Percentiles rank a stretch among this genome's conserved stretches.
Evolutionary conservation across 2,329 filamentous ascomycete genomes (phyloP).

Genomic region (Lecanicillium sp.): DNA sequence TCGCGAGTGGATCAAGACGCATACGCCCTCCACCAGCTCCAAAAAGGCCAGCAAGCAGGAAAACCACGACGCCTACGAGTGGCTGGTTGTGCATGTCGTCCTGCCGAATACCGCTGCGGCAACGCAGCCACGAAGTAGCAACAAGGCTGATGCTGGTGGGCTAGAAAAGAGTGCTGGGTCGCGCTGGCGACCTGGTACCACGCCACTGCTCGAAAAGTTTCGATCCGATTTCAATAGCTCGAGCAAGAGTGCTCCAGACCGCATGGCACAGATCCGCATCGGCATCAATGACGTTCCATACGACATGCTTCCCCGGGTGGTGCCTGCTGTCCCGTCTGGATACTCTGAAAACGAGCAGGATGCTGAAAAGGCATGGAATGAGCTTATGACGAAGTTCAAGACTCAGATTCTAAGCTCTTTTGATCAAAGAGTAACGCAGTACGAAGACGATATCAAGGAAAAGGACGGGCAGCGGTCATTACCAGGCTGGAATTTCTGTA

Average conservation of each 20-base stretch:
- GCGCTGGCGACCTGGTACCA: constrained; percentile 71
- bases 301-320: constrained; percentile 52
- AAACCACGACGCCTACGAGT: constrained; percentile 94
- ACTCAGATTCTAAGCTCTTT: constrained; percentile 81
- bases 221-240: constrained; percentile 79
- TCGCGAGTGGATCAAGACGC: constrained; percentile 81
- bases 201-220: constrained; percentile 81
- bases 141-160: constrained; percentile 43
- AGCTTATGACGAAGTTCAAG: constrained; percentile 81
- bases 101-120: constrained; percentile 77
- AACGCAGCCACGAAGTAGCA: constrained; percentile 61
- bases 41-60: constrained; percentile 59
- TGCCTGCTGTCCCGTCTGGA: constrained; percentile 53
- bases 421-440: constrained; percentile 82
- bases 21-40: constrained; percentile 53
- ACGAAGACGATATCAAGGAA: constrained; percentile 94
- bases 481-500: constrained; percentile 98
- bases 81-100: constrained; percentile 88
- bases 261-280: constrained; percentile 78
- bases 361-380: constrained; percentile 71
- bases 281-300: constrained; percentile 61
- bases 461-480: constrained; percentile 79
- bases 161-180: constrained; percentile 61
- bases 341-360: constrained; percentile 69
- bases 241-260: constrained; percentile 62